phyloP scores from a whole-genome alignment of 1,139 yeast species.

The Protomyces pachydermus region DNA sequence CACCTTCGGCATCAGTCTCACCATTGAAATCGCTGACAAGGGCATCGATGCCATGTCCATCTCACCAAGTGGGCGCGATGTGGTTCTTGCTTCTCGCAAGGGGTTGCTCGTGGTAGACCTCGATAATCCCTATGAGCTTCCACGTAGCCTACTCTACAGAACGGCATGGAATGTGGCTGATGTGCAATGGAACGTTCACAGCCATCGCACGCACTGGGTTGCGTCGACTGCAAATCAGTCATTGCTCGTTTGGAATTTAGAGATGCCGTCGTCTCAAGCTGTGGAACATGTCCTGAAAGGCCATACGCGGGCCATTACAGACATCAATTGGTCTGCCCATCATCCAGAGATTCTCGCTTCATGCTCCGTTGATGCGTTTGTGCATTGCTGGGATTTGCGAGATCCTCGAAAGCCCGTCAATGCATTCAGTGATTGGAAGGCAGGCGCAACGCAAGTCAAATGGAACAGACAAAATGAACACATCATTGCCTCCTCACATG shows the following conservation, averaged over 20 bases:
- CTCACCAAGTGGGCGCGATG: slow-evolving; percentile 89
- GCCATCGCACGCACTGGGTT: slow-evolving; percentile 79
- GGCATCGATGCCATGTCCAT: slow-evolving; percentile 79
- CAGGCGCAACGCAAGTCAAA: slow-evolving; percentile 90
- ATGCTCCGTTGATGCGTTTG: slow-evolving; percentile 83
- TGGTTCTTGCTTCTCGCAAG: slow-evolving; percentile 81
- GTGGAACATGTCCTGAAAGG: slow-evolving; percentile 82
- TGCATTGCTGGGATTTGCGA: slow-evolving; percentile 87
- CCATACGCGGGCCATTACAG: slow-evolving; percentile 90
- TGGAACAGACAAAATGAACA: slow-evolving; percentile 79
- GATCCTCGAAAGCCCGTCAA: slow-evolving; percentile 65
- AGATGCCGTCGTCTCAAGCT: slow-evolving; percentile 69
- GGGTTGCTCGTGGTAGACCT: slow-evolving; percentile 87
- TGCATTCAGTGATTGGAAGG: slow-evolving; percentile 87
- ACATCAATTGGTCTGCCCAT: slow-evolving; percentile 82
- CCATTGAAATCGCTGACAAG: slow-evolving; percentile 84
- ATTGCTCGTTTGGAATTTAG: slow-evolving; percentile 88
- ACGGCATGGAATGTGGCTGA: slow-evolving; percentile 99
- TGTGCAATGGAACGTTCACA: slow-evolving; percentile 95
- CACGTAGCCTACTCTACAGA: slow-evolving; percentile 84
- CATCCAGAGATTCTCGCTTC: slow-evolving; percentile 90
- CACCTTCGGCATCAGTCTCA: slow-evolving; percentile 58
- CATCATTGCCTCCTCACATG: slow-evolving; percentile 81
- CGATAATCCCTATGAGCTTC: slow-evolving; percentile 92
- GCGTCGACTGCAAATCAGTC: slow-evolving; percentile 84